Evolutionary conservation across 129 eudicot species (phyloP).

Genomic region (Rutidosis leptorrhynchoides): DNA sequence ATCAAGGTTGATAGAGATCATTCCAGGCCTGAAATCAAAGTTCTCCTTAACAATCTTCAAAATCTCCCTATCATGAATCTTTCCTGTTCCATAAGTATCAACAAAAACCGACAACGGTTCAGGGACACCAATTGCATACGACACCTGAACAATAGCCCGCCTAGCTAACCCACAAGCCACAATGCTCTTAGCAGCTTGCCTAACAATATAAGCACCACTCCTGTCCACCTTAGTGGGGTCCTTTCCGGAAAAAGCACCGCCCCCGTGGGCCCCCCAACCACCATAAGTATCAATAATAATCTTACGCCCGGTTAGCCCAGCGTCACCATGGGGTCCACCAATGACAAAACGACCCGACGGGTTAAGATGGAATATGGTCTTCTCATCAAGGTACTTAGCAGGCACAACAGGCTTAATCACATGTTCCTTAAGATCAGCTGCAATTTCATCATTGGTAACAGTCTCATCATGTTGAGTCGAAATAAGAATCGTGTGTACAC

Average conservation of each 20-base stretch:
- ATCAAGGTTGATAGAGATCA: constrained; percentile 63
- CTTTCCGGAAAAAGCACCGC: constrained; percentile 68
- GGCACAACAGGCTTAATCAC: constrained; percentile 64
- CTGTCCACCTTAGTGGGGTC: constrained; percentile 72
- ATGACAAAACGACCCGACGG: constrained; percentile 66
- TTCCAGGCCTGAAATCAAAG: constrained; percentile 68
- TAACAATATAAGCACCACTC: constrained; percentile 65
- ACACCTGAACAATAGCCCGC: constrained; percentile 61
- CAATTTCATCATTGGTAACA: constrained; percentile 59
- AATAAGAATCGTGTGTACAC: constrained; percentile 59
- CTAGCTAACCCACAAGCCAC: constrained; percentile 59
- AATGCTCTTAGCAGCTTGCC: constrained; percentile 67
- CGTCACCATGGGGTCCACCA: constrained; percentile 72
- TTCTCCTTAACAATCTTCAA: constrained; percentile 59
- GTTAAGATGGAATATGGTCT: constrained; percentile 61
- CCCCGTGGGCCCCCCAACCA: constrained; percentile 68
- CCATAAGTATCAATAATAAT: constrained; percentile 62
- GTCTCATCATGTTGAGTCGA: constrained; percentile 68
- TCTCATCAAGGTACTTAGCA: constrained; percentile 55
- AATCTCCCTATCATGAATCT: constrained; percentile 55
- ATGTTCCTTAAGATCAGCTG: constrained; percentile 58
- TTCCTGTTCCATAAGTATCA: constrained; percentile 58
- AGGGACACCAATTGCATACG: constrained; percentile 61
- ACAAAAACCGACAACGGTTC: constrained; percentile 66
- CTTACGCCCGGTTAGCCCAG: constrained; percentile 65